Base-by-base conservation (phyloP, 306 rosid genomes). In the Sicyos baderoa region DNA sequence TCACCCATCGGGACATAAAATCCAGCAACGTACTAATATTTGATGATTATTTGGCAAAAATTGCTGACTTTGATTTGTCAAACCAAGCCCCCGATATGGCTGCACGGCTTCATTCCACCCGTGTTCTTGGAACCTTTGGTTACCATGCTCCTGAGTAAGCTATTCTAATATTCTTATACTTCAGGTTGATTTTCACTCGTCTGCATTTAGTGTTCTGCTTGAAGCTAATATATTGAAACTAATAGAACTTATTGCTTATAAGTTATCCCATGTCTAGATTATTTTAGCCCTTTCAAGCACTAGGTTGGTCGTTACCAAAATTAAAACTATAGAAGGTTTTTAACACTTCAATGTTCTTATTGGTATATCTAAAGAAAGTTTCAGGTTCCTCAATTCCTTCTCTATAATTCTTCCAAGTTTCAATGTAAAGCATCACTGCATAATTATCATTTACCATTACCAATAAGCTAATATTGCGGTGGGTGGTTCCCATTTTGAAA, bases 21-120 rank as follows among this genome's bases (percentile, higher is more conserved):
- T 91, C 95, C 21, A 91, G 97, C 86, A 88, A 91, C 77, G 93
- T 88, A 52, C 80, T 91, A 50, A 83, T 91, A 58, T 91, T 91
- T 74, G 97, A 91, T 72, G 95, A 91, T 52, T 85, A 91, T 72
- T 79, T 91, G 32, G 93, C 95, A 60, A 91, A 91, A 77, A 88
- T 91, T 79, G 93, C 95, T 2, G 97, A 91, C 78, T 91, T 91
- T 79, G 97, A 91, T 85, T 83, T 91, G 83, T 91, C 97, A 77
- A 91, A 91, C 73, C 97, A 90, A 78, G 95, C 97, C 77, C 93
- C 97, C 55, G 97, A 91, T 84, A 91, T 86, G 92, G 97, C 96
- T 57, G 97, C 97, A 25, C 93, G 97, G 50, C 97, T 91, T 75
- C 97, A 88, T 72, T 91, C 97, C n/a, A 88, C 97, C 32, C 97